Evolutionary conservation across 495 filamentous ascomycete species (phyloP).

Genomic region (Aspergillus taichungensis): DNA sequence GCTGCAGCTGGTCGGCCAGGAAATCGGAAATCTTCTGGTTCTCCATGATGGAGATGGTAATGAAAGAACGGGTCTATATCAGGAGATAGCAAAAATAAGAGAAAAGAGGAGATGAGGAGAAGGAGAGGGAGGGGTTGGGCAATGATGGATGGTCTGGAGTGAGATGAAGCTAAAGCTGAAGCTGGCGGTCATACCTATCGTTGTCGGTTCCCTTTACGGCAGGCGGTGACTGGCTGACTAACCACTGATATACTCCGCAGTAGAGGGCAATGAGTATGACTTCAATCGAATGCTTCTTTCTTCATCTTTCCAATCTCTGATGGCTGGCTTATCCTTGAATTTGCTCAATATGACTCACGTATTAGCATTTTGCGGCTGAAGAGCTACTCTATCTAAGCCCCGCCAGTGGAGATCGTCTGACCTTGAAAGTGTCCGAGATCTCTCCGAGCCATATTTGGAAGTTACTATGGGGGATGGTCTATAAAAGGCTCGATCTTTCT

Average conservation of each 20-base stretch:
- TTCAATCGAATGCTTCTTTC: too few species aligned
- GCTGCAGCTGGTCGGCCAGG: conserved; percentile 75
- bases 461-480: too few species aligned
- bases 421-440: conserved; percentile 24
- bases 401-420: background rate
- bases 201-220: too few species aligned
- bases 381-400: background rate
- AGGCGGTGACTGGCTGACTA: too few species aligned
- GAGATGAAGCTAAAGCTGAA: conserved; percentile 5
- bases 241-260: too few species aligned
- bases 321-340: background rate
- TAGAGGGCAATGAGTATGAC: too few species aligned
- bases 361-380: background rate
- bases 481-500: too few species aligned
- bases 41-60: conserved; percentile 49
- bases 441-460: conserved; percentile 13
- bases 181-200: too few species aligned
- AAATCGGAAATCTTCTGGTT: conserved; percentile 85
- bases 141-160: conserved; percentile 4
- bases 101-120: conserved; percentile 1
- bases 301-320: background rate
- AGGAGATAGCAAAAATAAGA: background rate
- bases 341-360: too few species aligned
- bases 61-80: conserved; percentile 2
- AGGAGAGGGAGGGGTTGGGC: conserved; percentile 8